Evolutionary conservation across 2,329 filamentous ascomycete genomes (phyloP).

Genomic region (Pseudocercospora eumusae): DNA sequence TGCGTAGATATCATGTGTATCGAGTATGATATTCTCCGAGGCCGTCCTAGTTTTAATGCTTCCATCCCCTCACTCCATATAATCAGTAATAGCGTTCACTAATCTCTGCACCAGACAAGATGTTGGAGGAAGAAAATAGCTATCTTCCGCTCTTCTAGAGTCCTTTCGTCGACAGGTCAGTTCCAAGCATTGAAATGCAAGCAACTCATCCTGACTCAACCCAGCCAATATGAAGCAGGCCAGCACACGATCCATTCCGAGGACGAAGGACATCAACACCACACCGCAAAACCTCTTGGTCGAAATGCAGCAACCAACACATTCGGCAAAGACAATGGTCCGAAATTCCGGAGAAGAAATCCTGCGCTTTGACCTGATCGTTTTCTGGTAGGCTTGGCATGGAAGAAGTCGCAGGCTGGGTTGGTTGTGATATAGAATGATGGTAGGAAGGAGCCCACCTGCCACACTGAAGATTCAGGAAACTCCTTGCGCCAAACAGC

Average conservation of each 20-base stretch:
- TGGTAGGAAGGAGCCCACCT: no score
- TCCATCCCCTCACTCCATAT: not conserved
- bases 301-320: constrained; percentile 11
- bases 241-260: constrained; percentile 4
- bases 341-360: constrained; percentile 46
- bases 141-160: constrained; percentile 16
- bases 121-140: constrained; percentile 13
- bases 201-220: not conserved
- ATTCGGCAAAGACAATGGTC: constrained; percentile 19
- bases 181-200: not conserved
- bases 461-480: no score
- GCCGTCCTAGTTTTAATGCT: not conserved
- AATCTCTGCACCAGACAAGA: not conserved
- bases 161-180: constrained; percentile 11
- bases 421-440: no score
- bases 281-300: not conserved
- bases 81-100: not conserved
- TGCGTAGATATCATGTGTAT: not conserved
- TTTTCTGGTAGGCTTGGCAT: not conserved
- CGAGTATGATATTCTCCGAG: not conserved
- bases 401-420: not conserved
- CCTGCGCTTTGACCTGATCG: no score
- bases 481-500: no score
- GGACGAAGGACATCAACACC: constrained; percentile 1
- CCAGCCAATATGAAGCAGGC: not conserved